Percentiles rank a stretch among this genome's conserved stretches.
Conservation (phyloP, 352 stramenopile genomes). For the Globisporangium okanoganense region DNA sequence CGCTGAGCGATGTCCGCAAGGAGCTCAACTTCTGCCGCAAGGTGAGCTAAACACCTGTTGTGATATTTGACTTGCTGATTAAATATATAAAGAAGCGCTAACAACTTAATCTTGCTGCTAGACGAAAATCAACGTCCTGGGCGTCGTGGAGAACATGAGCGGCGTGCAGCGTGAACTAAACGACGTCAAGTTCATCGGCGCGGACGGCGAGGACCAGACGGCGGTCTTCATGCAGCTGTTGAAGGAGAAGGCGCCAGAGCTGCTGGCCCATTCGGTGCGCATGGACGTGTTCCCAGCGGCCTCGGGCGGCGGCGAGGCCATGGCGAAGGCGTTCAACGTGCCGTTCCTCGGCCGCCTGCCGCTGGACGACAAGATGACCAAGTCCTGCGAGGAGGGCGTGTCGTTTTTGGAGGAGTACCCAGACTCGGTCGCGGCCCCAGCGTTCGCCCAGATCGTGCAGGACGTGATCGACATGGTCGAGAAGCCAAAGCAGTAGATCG, state of each 20-base stretch:
- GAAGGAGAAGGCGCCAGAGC: constrained; percentile 82
- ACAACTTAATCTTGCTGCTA: too few species aligned
- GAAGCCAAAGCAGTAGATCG: constrained; percentile 24
- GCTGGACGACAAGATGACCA: constrained; percentile 96
- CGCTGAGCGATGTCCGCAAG: constrained; percentile 99
- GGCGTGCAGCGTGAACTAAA: constrained; percentile 83
- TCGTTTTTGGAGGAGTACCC: constrained; percentile 91
- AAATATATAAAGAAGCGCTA: too few species aligned
- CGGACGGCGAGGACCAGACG: constrained; percentile 56
- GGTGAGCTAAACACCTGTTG: constrained; percentile 54
- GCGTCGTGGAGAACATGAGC: constrained; percentile 99
- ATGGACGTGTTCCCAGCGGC: constrained; percentile 92
- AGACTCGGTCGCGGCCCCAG: constrained; percentile 56
- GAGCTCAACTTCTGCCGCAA: constrained; percentile 99
- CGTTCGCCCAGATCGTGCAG: constrained; percentile 74
- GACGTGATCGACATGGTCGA: constrained; percentile 56
- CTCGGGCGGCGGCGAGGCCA: constrained; percentile 86
- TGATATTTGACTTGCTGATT: neutral
- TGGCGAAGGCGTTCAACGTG: constrained; percentile 95
- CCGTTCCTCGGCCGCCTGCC: constrained; percentile 96
- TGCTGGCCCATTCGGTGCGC: constrained; percentile 46
- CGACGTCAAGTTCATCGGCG: constrained; percentile 64
- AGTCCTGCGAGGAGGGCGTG: constrained; percentile 94
- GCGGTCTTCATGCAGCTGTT: constrained; percentile 68
- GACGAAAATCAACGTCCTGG: constrained; percentile 80